These are phyloP conservation scores for Apiosordaria backusii DNA, from an alignment of 495 filamentous ascomycete genomes.

Conservation along the genomic window DNA sequence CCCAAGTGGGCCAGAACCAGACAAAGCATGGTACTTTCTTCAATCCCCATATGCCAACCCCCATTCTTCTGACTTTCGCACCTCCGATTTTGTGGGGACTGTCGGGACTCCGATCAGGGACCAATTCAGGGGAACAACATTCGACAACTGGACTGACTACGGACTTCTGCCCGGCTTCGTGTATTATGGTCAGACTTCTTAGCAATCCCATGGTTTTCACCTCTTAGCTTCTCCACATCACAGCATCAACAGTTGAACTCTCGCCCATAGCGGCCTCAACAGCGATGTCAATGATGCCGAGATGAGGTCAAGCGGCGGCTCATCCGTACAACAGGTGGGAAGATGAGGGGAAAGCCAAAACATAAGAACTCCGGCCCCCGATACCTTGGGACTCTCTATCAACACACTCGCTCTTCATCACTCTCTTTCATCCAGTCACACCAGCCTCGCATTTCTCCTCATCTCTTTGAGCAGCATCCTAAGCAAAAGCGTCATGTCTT, in stretches of 20 bases:
- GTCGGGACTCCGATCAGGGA: background rate
- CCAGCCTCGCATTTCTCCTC: background rate
- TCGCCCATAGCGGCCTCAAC: background rate
- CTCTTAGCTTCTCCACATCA: background rate
- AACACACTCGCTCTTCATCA: background rate
- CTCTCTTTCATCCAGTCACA: conserved; percentile 1
- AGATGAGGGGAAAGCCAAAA: background rate
- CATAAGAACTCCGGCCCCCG: background rate
- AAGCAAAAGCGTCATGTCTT: conserved; percentile 13
- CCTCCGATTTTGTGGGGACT: background rate
- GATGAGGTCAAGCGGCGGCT: background rate
- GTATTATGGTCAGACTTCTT: background rate
- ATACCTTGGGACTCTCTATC: background rate
- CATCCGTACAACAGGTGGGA: background rate
- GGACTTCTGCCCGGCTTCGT: background rate
- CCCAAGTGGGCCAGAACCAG: too few relatives aligned
- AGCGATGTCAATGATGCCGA: background rate
- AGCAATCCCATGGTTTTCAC: background rate
- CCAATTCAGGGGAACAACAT: background rate
- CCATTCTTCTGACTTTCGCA: background rate
- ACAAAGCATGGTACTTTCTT: too few relatives aligned
- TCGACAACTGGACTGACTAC: background rate
- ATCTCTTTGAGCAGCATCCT: background rate
- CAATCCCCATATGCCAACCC: background rate
- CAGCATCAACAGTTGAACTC: background rate